Percentiles rank a stretch among this genome's conserved stretches.
Conservation (phyloP, 768 basidiomycete genomes). For the Pisolithus microcarpus region DNA sequence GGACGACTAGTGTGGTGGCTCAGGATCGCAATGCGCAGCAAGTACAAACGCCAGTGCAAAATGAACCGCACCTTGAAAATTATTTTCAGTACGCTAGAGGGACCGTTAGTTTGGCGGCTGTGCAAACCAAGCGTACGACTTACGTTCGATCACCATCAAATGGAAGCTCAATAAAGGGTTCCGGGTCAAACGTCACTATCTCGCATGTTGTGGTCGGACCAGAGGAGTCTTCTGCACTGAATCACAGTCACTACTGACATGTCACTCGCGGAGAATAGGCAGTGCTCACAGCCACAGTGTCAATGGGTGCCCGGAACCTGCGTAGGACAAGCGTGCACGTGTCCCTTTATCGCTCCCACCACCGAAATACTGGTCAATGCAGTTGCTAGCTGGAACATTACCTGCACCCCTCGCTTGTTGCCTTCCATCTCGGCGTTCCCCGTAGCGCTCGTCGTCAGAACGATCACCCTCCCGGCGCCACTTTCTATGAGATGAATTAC, state of each 20-base stretch:
- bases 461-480: slow-evolving; percentile 44
- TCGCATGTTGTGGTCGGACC: slow-evolving; percentile 87
- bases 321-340: slow-evolving; percentile 80
- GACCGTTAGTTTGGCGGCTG: slow-evolving; percentile 1
- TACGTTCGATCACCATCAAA: slow-evolving; percentile 66
- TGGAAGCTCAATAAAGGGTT: slow-evolving; percentile 70
- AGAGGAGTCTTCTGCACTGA: slow-evolving; percentile 66
- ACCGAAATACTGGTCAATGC: slow-evolving; percentile 56
- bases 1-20: slow-evolving; percentile 42
- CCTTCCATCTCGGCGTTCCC: slow-evolving; percentile 29
- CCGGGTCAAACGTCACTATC: slow-evolving; percentile 78
- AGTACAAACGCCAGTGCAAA: background rate
- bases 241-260: slow-evolving; percentile 1
- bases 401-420: slow-evolving; percentile 25
- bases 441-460: slow-evolving; percentile 37
- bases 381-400: slow-evolving; percentile 7
- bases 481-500: slow-evolving; percentile 35
- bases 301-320: slow-evolving; percentile 70
- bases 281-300: slow-evolving; percentile 65
- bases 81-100: slow-evolving; percentile 62
- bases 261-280: background rate
- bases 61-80: slow-evolving; percentile 64
- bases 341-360: slow-evolving; percentile 55
- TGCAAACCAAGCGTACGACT: slow-evolving; percentile 6
- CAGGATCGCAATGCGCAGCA: background rate